phyloP scores from a whole-genome alignment of 768 basidiomycete genomes.

The Chalciporus pseudorubinellus region DNA sequence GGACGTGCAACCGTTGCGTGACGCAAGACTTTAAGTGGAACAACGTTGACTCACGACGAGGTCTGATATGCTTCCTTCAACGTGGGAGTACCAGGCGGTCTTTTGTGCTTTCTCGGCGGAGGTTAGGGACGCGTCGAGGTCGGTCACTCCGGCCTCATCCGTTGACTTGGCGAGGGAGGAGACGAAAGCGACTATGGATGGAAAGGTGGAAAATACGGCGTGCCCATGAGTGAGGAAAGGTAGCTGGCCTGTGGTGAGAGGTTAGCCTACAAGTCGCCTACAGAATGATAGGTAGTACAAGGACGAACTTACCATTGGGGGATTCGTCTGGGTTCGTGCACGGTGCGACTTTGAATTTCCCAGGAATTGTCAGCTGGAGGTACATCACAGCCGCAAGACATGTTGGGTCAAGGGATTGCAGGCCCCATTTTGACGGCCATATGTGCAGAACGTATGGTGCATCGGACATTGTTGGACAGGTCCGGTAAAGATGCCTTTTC shows the following conservation, averaged over 20 bases:
- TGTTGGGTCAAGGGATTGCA: conserved; percentile 65
- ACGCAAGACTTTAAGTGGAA: neutral
- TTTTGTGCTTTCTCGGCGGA: conserved; percentile 49
- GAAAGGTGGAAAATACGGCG: conserved; percentile 47
- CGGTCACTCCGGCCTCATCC: conserved; percentile 29
- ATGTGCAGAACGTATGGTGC: conserved; percentile 46
- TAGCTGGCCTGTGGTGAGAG: conserved; percentile 53
- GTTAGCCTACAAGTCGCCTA: conserved; percentile 1
- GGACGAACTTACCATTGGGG: conserved; percentile 57
- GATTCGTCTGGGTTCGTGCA: conserved; percentile 70
- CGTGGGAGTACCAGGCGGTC: conserved; percentile 63
- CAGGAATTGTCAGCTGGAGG: conserved; percentile 67
- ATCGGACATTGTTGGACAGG: conserved; percentile 19
- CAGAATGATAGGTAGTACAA: neutral
- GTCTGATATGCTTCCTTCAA: conserved; percentile 65
- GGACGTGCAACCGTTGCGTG: conserved; percentile 6
- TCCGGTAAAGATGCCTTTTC: neutral
- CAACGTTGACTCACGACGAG: conserved; percentile 53
- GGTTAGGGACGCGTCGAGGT: conserved; percentile 50
- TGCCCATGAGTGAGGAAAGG: conserved; percentile 67
- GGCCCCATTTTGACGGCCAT: conserved; percentile 66
- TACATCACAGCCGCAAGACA: conserved; percentile 66
- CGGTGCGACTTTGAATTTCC: conserved; percentile 59
- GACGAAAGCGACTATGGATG: conserved; percentile 66
- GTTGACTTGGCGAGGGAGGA: conserved; percentile 42